Evolutionary conservation across 805 yeast genomes (phyloP), one percentile per base, ranked within the genome.

Genomic region (Candida vartiovaarae): DNA sequence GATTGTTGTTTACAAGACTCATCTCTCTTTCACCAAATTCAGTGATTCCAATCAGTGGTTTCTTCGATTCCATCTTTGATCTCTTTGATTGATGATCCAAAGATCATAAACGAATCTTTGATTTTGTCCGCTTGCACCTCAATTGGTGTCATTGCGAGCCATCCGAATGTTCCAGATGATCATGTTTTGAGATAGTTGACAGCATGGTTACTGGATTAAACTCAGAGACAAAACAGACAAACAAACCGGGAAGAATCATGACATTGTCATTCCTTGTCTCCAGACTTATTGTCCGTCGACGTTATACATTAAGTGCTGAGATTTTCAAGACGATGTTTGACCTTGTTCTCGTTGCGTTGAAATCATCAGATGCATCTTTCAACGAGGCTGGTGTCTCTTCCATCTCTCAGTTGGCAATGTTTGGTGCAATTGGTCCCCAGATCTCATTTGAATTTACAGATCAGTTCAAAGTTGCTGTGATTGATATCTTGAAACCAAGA

Each of bases 71-170:
- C 58, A 0, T 43, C 51, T 1, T 46, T 75, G 2, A 41, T 63
- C 3, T 49, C 48, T 2, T 49, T 49, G 26, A 40, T 64, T 24
- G 50, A 49, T 4, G 47, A 50, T 5, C 37, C 50, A 4, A 48
- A 50, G 9, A 40, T 44, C 4, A 45, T 47, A 5, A 55, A 46
- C n/a, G 57, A 59, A 32, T 48, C 45, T 1, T 56, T 59, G n/a
- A 38, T 62, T 10, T 50, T 57, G 15, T 63, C 68, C 39, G 67
- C 74, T 5, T 70, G 78, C 5, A 69, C 64, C 42, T 51, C 68
- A 3, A 50, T 77, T 30, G 84, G 80, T 27, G 69, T 77, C 4
- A 61, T 77, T 44, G 71, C 65, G 2, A 68, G 77, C 34, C 76
- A 74, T 52, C 66, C 69, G 3, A 28, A 33, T 1, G 53, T 38